These are phyloP conservation scores for Santalum album DNA, from an alignment of 164 flowering plant species.

Conservation along the genomic window DNA sequence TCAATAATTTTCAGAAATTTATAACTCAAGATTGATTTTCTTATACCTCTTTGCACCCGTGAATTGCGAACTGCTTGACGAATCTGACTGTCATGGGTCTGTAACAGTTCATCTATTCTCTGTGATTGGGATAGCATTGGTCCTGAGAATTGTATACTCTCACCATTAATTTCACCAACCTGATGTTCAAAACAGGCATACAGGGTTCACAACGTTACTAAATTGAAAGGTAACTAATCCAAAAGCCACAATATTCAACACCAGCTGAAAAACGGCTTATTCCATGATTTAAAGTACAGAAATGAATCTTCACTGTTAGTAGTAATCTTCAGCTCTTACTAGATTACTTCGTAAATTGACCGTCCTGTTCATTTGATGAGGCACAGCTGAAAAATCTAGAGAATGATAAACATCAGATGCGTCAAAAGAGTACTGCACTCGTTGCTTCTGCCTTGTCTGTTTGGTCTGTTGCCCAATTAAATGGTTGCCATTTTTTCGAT, in stretches of 20 bases:
- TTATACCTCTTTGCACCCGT: conserved; percentile 20
- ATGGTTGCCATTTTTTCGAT: conserved; percentile 4
- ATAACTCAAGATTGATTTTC: neutral
- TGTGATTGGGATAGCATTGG: conserved; percentile 14
- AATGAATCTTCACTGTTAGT: neutral
- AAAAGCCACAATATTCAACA: neutral
- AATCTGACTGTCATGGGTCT: conserved; percentile 16
- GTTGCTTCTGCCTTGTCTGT: conserved; percentile 4
- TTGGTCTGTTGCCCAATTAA: neutral
- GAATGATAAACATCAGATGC: conserved; percentile 10
- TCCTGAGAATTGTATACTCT: conserved; percentile 17
- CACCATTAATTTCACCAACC: conserved; percentile 6
- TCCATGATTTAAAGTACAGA: neutral
- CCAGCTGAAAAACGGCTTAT: neutral
- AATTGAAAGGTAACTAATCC: no score
- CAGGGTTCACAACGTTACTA: no score
- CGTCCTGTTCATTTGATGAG: neutral
- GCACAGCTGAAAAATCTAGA: conserved; percentile 11
- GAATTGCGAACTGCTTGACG: conserved; percentile 23
- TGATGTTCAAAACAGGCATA: neutral
- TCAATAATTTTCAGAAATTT: neutral
- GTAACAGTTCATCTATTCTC: conserved; percentile 18
- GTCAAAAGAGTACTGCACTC: conserved; percentile 10
- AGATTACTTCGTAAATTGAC: neutral
- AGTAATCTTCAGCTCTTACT: conserved; percentile 3